A percentile compares a stretch with the other conserved stretches of the same genome.
These are phyloP conservation scores for Syncephalastrum racemosum DNA, from an alignment of 371 early-diverging fungal genomes.

Conservation along the genomic window DNA sequence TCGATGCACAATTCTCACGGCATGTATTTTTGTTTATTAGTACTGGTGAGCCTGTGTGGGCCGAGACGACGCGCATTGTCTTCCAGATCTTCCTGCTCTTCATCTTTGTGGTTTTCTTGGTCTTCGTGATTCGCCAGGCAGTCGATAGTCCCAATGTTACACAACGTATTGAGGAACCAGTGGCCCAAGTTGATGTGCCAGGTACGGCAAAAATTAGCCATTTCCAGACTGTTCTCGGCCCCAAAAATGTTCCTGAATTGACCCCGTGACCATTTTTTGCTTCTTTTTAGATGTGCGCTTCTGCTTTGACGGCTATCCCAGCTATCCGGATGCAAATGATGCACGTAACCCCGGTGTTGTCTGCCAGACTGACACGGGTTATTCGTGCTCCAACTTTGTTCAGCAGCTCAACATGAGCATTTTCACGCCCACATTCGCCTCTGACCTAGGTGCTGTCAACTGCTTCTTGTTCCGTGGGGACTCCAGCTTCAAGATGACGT, in stretches of 20 bases:
- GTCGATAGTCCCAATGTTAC: slow-evolving; percentile 46
- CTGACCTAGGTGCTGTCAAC: slow-evolving; percentile 37
- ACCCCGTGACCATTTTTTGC: too few relatives aligned
- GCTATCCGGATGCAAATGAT: slow-evolving; percentile 12
- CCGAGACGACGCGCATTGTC: slow-evolving; percentile 44
- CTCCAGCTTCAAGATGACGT: slow-evolving; percentile 28
- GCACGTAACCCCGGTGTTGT: slow-evolving; percentile 30
- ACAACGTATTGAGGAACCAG: slow-evolving; percentile 35
- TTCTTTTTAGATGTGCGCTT: slow-evolving; percentile 40
- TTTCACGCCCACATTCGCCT: slow-evolving; percentile 37
- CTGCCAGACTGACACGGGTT: slow-evolving; percentile 43
- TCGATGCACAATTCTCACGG: background rate
- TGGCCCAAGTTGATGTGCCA: slow-evolving; percentile 38
- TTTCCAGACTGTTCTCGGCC: too few relatives aligned
- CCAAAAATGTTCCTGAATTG: too few relatives aligned
- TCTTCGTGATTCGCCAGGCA: slow-evolving; percentile 48
- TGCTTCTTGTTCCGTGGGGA: slow-evolving; percentile 44
- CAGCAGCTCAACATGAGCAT: slow-evolving; percentile 34
- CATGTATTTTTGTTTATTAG: slow-evolving; percentile 9
- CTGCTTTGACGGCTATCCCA: slow-evolving; percentile 47
- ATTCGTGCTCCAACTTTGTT: slow-evolving; percentile 28
- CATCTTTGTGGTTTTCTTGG: slow-evolving; percentile 38
- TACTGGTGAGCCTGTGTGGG: slow-evolving; percentile 53
- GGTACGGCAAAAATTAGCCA: slow-evolving; percentile 18
- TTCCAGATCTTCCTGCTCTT: slow-evolving; percentile 44